These are phyloP conservation scores for Auxenochlorella pyrenoidosa DNA, from an alignment of 139 green algal genomes.

Conservation along the genomic window DNA sequence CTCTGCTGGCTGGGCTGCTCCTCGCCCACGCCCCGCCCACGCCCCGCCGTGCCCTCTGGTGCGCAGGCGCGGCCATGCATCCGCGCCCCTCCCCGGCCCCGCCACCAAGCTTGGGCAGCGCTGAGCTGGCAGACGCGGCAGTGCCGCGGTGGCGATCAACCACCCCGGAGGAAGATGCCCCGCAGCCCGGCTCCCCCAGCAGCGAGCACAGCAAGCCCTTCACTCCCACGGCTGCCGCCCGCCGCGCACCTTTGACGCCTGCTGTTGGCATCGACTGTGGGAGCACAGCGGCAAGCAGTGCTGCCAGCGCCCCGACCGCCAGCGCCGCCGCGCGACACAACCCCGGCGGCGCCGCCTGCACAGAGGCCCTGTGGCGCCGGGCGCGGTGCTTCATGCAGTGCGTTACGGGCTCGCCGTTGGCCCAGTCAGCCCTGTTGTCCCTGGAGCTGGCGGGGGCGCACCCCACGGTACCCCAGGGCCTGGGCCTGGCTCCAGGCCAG, in stretches of 20 bases:
- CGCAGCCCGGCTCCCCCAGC: slow-evolving; percentile 82
- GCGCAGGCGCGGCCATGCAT: not conserved
- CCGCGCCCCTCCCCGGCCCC: too few species aligned
- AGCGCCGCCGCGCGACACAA: not conserved
- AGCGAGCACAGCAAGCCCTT: not conserved
- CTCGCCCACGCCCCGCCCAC: not conserved
- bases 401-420: slow-evolving; percentile 1
- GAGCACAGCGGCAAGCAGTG: not conserved
- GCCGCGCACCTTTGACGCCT: not conserved
- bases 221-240: not conserved
- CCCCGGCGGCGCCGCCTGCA: not conserved
- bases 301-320: not conserved
- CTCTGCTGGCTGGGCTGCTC: not conserved
- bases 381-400: slow-evolving; percentile 12
- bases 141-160: not conserved
- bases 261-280: not conserved
- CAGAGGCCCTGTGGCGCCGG: slow-evolving; percentile 17
- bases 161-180: not conserved
- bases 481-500: not conserved
- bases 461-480: not conserved
- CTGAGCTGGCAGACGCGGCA: not conserved
- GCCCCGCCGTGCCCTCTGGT: not conserved
- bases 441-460: slow-evolving; percentile 13
- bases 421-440: slow-evolving; percentile 23
- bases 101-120: not conserved